Conservation (phyloP, 371 early-diverging fungal species). For the Vavraia culicis region DNA sequence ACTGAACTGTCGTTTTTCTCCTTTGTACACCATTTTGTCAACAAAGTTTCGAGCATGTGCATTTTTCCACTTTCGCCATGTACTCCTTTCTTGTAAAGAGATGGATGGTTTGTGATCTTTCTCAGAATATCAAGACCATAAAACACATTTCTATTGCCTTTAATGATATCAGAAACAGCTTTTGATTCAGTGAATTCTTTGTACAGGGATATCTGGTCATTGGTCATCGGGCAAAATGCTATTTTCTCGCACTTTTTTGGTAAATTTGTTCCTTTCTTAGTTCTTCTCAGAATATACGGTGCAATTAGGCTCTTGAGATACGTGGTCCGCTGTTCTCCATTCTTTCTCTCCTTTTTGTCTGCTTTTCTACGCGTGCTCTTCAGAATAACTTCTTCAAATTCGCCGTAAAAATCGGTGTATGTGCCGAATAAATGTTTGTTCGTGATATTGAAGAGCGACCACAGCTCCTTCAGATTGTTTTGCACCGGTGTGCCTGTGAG, state of each 20-base stretch:
- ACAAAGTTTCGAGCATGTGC: conserved; percentile 31
- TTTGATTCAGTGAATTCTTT: conserved; percentile 50
- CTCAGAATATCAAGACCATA: conserved; percentile 71
- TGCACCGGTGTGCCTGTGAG: conserved; percentile 93
- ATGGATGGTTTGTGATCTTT: conserved; percentile 88
- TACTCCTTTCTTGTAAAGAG: conserved; percentile 38
- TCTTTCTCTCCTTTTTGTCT: conserved; percentile 49
- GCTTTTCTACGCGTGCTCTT: conserved; percentile 12
- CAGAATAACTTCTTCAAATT: conserved; percentile 47
- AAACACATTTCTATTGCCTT: conserved; percentile 58
- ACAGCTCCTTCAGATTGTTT: conserved; percentile 77
- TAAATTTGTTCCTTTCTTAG: conserved; percentile 64
- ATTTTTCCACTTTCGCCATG: conserved; percentile 14
- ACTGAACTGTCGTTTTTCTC: no score
- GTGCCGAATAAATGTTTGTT: conserved; percentile 73
- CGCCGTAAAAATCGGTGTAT: conserved; percentile 58
- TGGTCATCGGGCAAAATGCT: conserved; percentile 66
- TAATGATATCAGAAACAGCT: conserved; percentile 54
- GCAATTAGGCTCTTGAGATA: conserved; percentile 66
- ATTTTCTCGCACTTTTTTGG: conserved; percentile 75
- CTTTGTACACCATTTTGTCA: no score
- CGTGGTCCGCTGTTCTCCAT: conserved; percentile 66
- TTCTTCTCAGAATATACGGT: conserved; percentile 68
- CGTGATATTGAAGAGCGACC: conserved; percentile 81
- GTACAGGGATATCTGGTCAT: conserved; percentile 55